phyloP scores from a whole-genome alignment of 2,329 filamentous ascomycete species.

The Aureobasidium subglaciale region DNA sequence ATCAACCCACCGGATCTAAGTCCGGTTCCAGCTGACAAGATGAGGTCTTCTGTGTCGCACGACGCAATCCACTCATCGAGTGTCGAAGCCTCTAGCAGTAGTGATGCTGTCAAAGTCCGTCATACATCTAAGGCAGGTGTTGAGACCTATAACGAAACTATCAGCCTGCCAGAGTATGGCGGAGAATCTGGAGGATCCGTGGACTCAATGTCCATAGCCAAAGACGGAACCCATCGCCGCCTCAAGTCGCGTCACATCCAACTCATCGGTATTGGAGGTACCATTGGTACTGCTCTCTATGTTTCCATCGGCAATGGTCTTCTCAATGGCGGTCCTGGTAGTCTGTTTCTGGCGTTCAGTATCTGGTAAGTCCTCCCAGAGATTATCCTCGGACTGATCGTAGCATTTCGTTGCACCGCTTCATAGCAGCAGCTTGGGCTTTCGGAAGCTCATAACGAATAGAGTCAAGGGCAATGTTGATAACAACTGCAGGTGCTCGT shows the following conservation, averaged over 20 bases:
- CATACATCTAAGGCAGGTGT: neutral
- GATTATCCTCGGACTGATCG: no score
- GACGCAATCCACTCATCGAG: conserved; percentile 7
- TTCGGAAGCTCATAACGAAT: neutral
- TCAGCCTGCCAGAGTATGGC: neutral
- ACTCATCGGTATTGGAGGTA: conserved; percentile 34
- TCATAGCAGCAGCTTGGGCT: neutral
- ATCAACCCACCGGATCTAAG: neutral
- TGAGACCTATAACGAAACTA: conserved; percentile 1
- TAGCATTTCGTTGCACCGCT: neutral
- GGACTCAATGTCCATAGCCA: neutral
- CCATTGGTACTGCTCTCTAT: conserved; percentile 43
- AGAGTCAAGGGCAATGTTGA: neutral
- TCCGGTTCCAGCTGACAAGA: neutral
- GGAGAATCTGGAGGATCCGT: neutral
- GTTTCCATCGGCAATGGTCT: conserved; percentile 41
- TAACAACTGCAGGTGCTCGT: conserved; percentile 31
- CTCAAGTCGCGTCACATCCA: conserved; percentile 41
- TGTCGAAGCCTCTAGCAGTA: neutral
- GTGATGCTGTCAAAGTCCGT: neutral
- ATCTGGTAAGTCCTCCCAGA: conserved; percentile 28
- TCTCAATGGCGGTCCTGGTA: conserved; percentile 41
- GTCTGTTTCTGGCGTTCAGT: conserved; percentile 40
- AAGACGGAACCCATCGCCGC: conserved; percentile 35
- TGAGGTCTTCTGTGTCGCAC: conserved; percentile 1